Percentiles rank a stretch among this genome's conserved stretches.
Conservation (phyloP, 768 basidiomycete genomes). For the Suillus paluster region DNA sequence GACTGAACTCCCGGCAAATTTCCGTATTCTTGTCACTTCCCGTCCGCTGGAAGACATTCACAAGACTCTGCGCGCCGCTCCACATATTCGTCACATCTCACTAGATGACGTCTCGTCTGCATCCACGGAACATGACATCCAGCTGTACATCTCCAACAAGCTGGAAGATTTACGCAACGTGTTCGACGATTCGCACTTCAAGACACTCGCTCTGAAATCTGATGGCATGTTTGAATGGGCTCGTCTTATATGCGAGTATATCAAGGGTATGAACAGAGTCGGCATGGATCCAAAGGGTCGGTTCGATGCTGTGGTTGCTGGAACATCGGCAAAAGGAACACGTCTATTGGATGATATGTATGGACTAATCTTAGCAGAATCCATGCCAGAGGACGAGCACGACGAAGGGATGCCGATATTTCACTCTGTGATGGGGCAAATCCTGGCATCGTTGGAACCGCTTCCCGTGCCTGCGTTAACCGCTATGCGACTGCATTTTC, state of each 20-base stretch:
- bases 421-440: conserved; percentile 1
- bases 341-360: conserved; percentile 10
- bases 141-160: conserved; percentile 7
- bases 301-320: not conserved
- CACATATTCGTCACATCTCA: not conserved
- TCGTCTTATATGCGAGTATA: conserved; percentile 14
- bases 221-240: conserved; percentile 15
- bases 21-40: conserved; percentile 22
- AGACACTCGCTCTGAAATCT: not conserved
- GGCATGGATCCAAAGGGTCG: conserved; percentile 2
- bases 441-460: conserved; percentile 5
- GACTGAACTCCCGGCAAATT: conserved; percentile 5
- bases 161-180: not conserved
- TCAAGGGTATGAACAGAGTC: not conserved
- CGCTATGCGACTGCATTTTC: not conserved
- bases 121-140: conserved; percentile 8
- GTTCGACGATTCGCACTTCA: not conserved
- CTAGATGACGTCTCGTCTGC: conserved; percentile 5
- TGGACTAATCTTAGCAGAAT: not conserved
- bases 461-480: not conserved
- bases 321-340: not conserved
- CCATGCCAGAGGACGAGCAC: not conserved
- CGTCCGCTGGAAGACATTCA: conserved; percentile 12
- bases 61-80: conserved; percentile 9
- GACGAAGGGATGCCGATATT: conserved; percentile 2